Evolutionary conservation across 2,329 filamentous ascomycete species (phyloP), one percentile per base, ranked within the genome.

Genomic region (Pestalotiopsis fici): DNA sequence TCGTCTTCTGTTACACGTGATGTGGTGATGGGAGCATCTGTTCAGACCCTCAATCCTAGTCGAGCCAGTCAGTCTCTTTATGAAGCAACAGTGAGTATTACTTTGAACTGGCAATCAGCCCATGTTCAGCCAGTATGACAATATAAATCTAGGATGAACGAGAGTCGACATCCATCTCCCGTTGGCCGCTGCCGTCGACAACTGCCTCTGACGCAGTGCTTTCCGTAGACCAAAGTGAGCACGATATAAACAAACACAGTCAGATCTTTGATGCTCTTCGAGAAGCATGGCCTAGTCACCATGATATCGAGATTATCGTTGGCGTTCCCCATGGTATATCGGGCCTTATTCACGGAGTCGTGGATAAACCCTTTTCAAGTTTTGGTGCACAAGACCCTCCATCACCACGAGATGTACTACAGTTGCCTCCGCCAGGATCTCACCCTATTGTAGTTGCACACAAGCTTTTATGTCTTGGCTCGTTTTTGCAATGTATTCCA

Each of bases 391-490:
- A n/a, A 23, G 28, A 21, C 21, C 69, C 6, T 63, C 68, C 57
- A 61, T 71, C 69, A 69, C 69, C 59, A 65, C 59, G 68, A 55
- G 63, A 59, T 73, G 54, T 71, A 5, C 70, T 57, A 3, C 21
- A 31, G 25, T 25, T 63, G n/a, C 65, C 65, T 0, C 11, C 59
- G 7, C n/a, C 11, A 3, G n/a, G n/a, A 11, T 50, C 43, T 23
- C 43, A 50, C n/a, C 43, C 4, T 6, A 11, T 11, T 50, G 67
- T 83, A 1, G 72, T 86, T 18, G 82, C 83, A 0, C 75, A 76
- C 7, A 77, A 78, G 25, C 74, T 85, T 64, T 73, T 86, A 2
- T 59, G 78, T 1, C 64, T 86, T 0, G 80, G 76, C 2, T 74
- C 73, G 0, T 78, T 77, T 27, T 69, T 85, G 2, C 81, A 84